These are phyloP conservation scores for Karstenula rhodostoma DNA, from an alignment of 2,329 filamentous ascomycete genomes.

Conservation along the genomic window DNA sequence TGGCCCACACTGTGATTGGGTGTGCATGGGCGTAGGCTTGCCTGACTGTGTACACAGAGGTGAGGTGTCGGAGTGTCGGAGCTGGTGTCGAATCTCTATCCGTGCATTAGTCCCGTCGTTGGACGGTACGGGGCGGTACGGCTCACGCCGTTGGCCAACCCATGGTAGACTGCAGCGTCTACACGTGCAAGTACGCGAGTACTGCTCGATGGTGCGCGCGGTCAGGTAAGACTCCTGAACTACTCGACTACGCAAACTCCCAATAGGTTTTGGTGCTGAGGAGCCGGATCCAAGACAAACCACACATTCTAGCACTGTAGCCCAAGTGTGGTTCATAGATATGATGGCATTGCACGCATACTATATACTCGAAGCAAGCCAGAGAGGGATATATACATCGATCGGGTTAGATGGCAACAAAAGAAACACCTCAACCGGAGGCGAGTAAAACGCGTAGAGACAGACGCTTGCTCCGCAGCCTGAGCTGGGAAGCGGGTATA, in stretches of 20 bases:
- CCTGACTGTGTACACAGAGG: not conserved
- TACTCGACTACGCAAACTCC: too few species aligned
- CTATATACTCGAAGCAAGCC: not conserved
- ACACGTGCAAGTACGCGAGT: not conserved
- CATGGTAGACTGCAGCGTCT: not conserved
- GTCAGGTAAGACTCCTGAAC: not conserved
- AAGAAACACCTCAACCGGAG: not conserved
- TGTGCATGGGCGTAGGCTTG: conserved; percentile 3
- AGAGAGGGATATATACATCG: conserved; percentile 1
- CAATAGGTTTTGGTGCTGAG: not conserved
- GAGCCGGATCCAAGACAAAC: not conserved
- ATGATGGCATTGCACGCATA: not conserved
- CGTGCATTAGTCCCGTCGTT: not conserved
- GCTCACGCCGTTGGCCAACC: not conserved
- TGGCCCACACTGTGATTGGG: not conserved
- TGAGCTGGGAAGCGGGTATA: conserved; percentile 18
- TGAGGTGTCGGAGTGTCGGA: not conserved
- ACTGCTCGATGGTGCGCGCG: not conserved
- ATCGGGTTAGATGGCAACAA: not conserved
- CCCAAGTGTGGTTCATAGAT: not conserved
- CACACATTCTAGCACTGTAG: not conserved
- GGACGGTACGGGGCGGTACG: not conserved
- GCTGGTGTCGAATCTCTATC: not conserved
- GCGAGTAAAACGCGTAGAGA: not conserved
- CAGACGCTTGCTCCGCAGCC: conserved; percentile 6